Evolutionary conservation across 2,329 filamentous ascomycete species (phyloP), one percentile per base, ranked within the genome.

Genomic region (Xylariaceae sp.): DNA sequence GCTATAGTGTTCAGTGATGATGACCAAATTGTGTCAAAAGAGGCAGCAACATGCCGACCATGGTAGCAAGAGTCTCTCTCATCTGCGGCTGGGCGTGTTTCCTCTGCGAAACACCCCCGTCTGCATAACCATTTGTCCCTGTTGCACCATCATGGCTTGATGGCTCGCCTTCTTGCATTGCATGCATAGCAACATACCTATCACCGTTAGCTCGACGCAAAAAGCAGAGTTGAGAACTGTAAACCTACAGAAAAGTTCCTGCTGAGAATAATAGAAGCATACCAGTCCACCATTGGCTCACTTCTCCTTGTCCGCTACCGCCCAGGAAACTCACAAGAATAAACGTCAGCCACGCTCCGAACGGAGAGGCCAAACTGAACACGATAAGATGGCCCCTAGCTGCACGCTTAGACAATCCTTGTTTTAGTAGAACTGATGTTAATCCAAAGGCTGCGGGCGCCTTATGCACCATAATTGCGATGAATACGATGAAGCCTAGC

Each of bases 401-500:
- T 8, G 86, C 87, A 36, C 93, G 85, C 72, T 95, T 97, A 10
- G 89, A 91, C 1, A 97, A 77, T 0, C 94, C 94, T 68, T 97
- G 92, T 71, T 93, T 95, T 40, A 99, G 78, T 40, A 99, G 75
- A 2, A 97, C 84, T 1, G 92, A 92, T 0, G 93, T 97, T 41
- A 99, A 76, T 0, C 94, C 94, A 75, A 99, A 99, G 0, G 94
- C 92, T 1, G 94, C 94, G 0, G 92, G 93, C 1, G 92, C 93
- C 75, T 97, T 99, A 73, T 99, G 94, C 5, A 97, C 84, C 89
- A 99, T 95, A 63, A 99, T 94, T 9, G 94, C 94, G 33, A 96
- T 74, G 71, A 99, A 99, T 32, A 99, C 91, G 64, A 99, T 90
- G 55, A 97, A 85, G 29, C 90, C 91, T 9, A 99, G 76, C 53